Percentiles rank a stretch among this genome's conserved stretches.
Conservation (phyloP, 352 stramenopile species). For the Pythium rishiriense region DNA sequence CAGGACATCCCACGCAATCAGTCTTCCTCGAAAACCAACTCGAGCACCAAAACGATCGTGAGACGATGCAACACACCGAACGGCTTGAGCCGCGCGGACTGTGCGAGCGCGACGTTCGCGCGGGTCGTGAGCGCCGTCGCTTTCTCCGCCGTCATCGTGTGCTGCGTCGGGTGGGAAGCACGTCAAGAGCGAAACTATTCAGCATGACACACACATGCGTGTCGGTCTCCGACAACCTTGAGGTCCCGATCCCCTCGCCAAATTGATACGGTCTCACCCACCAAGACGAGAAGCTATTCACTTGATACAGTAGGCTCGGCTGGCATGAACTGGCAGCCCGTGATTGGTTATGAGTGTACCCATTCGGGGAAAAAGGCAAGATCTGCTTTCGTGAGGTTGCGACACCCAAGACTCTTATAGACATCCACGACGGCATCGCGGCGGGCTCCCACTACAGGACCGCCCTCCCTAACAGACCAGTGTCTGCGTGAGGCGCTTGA, state of each 20-base stretch:
- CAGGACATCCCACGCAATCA: background rate
- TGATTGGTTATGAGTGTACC: conserved; percentile 6
- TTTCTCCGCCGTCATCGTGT: background rate
- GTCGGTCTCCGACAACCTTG: background rate
- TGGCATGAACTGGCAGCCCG: conserved; percentile 5
- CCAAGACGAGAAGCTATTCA: background rate
- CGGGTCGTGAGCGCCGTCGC: conserved; percentile 4
- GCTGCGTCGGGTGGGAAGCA: background rate
- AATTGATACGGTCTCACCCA: conserved; percentile 8
- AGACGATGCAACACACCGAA: conserved; percentile 30
- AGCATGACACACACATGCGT: background rate
- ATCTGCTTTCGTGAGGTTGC: background rate
- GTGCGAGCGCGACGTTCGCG: conserved; percentile 20
- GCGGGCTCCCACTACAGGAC: too few species aligned
- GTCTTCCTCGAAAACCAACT: background rate
- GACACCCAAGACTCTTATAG: too few species aligned
- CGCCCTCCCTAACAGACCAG: conserved; percentile 24
- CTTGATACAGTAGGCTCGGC: background rate
- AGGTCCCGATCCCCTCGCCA: background rate
- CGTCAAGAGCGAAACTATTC: background rate
- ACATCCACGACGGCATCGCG: too few species aligned
- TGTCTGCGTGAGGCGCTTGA: conserved; percentile 20
- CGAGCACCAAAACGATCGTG: background rate
- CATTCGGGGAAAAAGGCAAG: background rate
- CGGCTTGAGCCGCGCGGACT: conserved; percentile 35